Base-by-base conservation (phyloP, 805 yeast genomes). In the Zygoascus ofunaensis region DNA sequence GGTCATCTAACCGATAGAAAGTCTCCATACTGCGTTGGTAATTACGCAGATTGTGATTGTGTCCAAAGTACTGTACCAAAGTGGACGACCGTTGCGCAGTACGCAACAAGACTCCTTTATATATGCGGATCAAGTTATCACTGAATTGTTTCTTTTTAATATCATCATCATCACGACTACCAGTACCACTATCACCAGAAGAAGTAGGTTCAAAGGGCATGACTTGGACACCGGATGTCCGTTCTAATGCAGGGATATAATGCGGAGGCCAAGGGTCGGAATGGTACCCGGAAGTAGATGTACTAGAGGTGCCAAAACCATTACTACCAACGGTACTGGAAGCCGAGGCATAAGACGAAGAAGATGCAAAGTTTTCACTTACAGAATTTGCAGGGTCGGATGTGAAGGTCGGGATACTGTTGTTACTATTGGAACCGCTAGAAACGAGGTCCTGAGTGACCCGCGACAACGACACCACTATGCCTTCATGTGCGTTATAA, bases 351-450 rank as follows among this genome's bases (percentile, higher is more conserved):
- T 37, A 20, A 4, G 18, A 17, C 23, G 40, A 1, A 34, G 33
- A 7, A 58, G 47, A 3, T 47, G 50, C 50, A 47, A 47, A 8
- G 47, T 20, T 26, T 42, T 52, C 59, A 55, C 55, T 33, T 51
- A 49, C 14, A 51, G 55, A 37, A 49, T 49, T 10, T 53, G 41
- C 7, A 56, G 46, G 15, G 49, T 54, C 4, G 51, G 51, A 19
- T 28, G 24, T 20, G 54, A 26, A 8, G 55, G 42, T 3, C 43
- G 45, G 2, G 53, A 56, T 36, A 51, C 47, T 33, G 52, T 43
- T 39, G 36, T 37, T 24, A 50, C 39, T 12, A 28, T 43, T 2
- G 26, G 8, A 8, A 36, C 5, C 14, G 21, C 14, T 36, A 19
- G 39, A 19, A 23, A 26, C 12, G 20, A 15, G 17, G 10, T 15